phyloP scores from a whole-genome alignment of 257 asterid genomes.

The Penstemon eatonii region DNA sequence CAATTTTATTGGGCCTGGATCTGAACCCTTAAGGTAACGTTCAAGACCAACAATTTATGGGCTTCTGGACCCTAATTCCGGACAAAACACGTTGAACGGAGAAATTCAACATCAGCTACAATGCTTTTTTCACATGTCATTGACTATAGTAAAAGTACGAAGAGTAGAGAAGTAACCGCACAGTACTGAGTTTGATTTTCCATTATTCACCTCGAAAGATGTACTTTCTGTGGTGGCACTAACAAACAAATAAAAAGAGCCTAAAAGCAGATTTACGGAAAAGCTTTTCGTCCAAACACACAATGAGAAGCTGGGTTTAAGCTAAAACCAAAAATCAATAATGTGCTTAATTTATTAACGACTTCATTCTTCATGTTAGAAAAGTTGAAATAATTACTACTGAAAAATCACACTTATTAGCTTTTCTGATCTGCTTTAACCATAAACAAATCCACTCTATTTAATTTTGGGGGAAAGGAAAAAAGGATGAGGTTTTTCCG shows the following conservation, averaged over 20 bases:
- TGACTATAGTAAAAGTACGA: neutral
- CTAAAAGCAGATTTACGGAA: neutral
- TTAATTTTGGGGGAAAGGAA: constrained; percentile 23
- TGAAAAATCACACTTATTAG: constrained; percentile 11
- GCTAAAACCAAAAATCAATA: constrained; percentile 18
- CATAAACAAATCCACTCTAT: constrained; percentile 10
- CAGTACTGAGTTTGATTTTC: constrained; percentile 20
- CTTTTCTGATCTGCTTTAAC: constrained; percentile 38
- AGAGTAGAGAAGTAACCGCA: neutral
- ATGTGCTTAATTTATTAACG: constrained; percentile 23
- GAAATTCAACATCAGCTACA: neutral
- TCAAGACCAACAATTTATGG: neutral
- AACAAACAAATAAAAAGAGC: neutral
- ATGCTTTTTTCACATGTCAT: neutral
- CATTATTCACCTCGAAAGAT: constrained; percentile 31
- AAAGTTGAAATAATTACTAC: neutral
- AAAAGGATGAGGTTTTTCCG: constrained; percentile 49
- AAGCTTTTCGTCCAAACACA: neutral
- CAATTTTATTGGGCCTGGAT: neutral
- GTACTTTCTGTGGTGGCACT: constrained; percentile 21
- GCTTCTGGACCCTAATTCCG: neutral
- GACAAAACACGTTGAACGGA: neutral
- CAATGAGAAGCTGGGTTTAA: constrained; percentile 11
- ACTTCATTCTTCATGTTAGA: constrained; percentile 13
- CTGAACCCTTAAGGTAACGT: neutral